phyloP scores from a whole-genome alignment of 805 yeast genomes.

The Candida verbasci region DNA sequence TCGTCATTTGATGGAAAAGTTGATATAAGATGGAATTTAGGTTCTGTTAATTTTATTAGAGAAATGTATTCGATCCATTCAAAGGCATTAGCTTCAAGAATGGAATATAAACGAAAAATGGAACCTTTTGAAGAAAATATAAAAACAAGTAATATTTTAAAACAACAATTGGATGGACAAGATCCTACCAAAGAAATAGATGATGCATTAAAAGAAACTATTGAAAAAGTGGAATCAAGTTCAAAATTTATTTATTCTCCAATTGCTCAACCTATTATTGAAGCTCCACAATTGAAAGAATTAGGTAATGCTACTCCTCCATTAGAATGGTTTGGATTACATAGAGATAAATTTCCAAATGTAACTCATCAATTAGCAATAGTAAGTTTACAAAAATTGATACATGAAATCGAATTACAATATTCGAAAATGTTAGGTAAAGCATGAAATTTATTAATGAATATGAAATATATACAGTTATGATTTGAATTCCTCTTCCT shows the following conservation, averaged over 20 bases:
- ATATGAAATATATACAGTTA: constrained; percentile 1
- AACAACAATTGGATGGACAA: constrained; percentile 12
- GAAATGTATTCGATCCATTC: constrained; percentile 91
- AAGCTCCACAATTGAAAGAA: constrained; percentile 85
- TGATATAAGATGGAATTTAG: constrained; percentile 90
- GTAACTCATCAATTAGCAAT: constrained; percentile 79
- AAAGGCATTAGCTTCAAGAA: constrained; percentile 62
- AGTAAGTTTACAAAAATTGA: constrained; percentile 66
- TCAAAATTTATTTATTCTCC: constrained; percentile 56
- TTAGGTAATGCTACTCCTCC: constrained; percentile 98
- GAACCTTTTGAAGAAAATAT: constrained; percentile 13
- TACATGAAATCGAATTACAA: constrained; percentile 59
- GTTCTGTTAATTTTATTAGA: constrained; percentile 82
- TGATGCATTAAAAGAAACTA: constrained; percentile 33
- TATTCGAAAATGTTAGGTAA: constrained; percentile 48
- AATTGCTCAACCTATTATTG: constrained; percentile 72
- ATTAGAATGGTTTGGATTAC: constrained; percentile 95
- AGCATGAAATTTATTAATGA: constrained; percentile 18
- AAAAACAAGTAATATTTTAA: constrained; percentile 7
- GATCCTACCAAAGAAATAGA: constrained; percentile 25
- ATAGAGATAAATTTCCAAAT: constrained; percentile 80
- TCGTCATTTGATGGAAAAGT: constrained; percentile 86
- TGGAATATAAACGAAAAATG: constrained; percentile 20
- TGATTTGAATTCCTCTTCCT: too few species aligned
- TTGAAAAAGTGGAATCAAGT: constrained; percentile 31